phyloP scores from a whole-genome alignment of 2,329 filamentous ascomycete species.

The Canariomyces notabilis region DNA sequence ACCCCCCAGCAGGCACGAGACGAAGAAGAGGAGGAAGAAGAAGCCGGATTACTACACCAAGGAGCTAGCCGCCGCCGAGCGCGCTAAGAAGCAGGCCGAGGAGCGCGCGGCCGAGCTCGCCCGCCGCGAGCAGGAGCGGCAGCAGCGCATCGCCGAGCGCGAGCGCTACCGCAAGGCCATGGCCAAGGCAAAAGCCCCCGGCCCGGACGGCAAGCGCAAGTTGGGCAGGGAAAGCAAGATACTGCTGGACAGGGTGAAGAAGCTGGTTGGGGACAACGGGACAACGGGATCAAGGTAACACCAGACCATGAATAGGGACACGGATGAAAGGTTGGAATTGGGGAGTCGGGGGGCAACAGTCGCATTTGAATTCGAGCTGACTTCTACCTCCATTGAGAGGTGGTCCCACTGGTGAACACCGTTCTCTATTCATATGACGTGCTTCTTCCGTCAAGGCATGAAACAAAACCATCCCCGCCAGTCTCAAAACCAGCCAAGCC shows the following conservation, averaged over 20 bases:
- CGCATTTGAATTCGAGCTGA: too few relatives aligned
- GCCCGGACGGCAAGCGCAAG: slow-evolving; percentile 65
- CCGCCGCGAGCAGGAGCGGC: slow-evolving; percentile 56
- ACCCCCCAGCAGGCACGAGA: slow-evolving; percentile 13
- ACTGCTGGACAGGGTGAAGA: slow-evolving; percentile 72
- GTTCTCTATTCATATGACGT: too few relatives aligned
- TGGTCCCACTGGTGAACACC: too few relatives aligned
- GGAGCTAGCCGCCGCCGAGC: slow-evolving; percentile 48
- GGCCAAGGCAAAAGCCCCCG: slow-evolving; percentile 64
- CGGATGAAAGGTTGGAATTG: background rate
- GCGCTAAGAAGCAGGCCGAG: slow-evolving; percentile 39
- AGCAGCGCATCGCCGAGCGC: slow-evolving; percentile 60
- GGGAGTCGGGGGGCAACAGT: too few relatives aligned
- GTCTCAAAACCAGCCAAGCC: too few relatives aligned
- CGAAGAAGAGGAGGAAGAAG: slow-evolving; percentile 27
- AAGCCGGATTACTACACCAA: slow-evolving; percentile 60
- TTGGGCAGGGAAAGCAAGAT: slow-evolving; percentile 75
- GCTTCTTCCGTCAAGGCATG: too few relatives aligned
- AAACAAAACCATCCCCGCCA: too few relatives aligned
- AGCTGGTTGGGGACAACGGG: slow-evolving; percentile 50
- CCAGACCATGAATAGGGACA: too few relatives aligned
- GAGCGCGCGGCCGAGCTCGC: slow-evolving; percentile 38
- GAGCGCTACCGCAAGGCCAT: slow-evolving; percentile 61
- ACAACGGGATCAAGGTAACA: too few relatives aligned
- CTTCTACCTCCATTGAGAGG: too few relatives aligned